Conservation (phyloP, 805 yeast genomes). For the Hanseniaspora valbyensis region DNA sequence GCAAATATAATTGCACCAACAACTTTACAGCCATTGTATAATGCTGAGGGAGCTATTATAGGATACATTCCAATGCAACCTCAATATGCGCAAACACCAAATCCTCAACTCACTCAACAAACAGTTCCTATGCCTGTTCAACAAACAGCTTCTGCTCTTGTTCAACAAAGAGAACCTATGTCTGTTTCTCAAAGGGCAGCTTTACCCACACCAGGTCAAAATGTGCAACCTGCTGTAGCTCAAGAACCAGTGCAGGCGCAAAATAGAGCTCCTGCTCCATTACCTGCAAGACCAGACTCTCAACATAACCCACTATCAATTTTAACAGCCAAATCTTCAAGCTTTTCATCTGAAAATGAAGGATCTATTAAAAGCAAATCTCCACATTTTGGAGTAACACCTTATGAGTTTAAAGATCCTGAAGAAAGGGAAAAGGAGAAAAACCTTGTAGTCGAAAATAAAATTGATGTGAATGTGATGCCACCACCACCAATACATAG, state of each 20-base stretch:
- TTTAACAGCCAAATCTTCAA: neutral
- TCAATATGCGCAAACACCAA: conserved; percentile 1
- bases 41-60: conserved; percentile 10
- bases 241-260: no score
- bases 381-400: conserved; percentile 10
- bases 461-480: conserved; percentile 2
- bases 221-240: no score
- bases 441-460: conserved; percentile 2
- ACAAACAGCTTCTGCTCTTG: conserved; percentile 14
- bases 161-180: neutral
- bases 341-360: neutral
- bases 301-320: neutral
- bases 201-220: conserved; percentile 19
- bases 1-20: conserved; percentile 15
- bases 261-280: neutral
- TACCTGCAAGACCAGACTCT: neutral
- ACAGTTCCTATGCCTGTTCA: conserved; percentile 14
- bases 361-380: neutral
- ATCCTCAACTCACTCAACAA: neutral
- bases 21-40: conserved; percentile 14
- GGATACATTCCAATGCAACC: conserved; percentile 17
- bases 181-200: neutral
- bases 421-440: conserved; percentile 11
- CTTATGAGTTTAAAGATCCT: conserved; percentile 10
- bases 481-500: conserved; percentile 15